A percentile compares a stretch with the other conserved stretches of the same genome.
Conservation (phyloP, 345 rosid species). For the Camelina laxa region DNA sequence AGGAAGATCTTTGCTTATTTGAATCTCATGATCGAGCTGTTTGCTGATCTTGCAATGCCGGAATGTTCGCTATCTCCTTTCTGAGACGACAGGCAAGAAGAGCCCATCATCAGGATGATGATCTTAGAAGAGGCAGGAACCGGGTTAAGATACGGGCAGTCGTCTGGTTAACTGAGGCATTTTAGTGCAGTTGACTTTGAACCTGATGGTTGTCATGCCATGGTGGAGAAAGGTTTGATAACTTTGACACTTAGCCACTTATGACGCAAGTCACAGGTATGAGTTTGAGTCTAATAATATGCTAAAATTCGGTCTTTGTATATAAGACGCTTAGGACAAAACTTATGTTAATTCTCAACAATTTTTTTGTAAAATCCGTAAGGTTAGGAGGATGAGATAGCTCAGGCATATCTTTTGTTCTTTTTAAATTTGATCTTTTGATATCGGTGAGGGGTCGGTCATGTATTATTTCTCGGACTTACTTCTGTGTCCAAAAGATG, state of each 20-base stretch:
- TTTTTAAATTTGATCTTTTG: neutral
- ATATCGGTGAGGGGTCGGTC: neutral
- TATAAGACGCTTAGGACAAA: slow-evolving; percentile 32
- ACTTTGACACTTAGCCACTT: slow-evolving; percentile 8
- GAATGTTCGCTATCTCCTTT: neutral
- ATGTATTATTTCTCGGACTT: slow-evolving; percentile 1
- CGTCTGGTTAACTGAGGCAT: slow-evolving; percentile 13
- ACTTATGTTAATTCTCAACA: slow-evolving; percentile 31
- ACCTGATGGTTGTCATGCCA: slow-evolving; percentile 29
- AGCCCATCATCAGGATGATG: slow-evolving; percentile 11
- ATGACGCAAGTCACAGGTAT: slow-evolving; percentile 30
- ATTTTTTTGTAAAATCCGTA: slow-evolving; percentile 32
- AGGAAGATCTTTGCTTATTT: slow-evolving; percentile 26
- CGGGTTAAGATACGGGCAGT: neutral
- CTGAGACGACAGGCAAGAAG: slow-evolving; percentile 13
- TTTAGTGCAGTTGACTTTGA: slow-evolving; percentile 14
- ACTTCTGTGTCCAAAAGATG: slow-evolving; percentile 11
- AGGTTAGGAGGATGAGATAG: slow-evolving; percentile 19
- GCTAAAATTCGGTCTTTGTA: slow-evolving; percentile 15
- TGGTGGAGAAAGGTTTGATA: slow-evolving; percentile 26
- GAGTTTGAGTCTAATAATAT: slow-evolving; percentile 25
- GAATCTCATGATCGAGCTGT: slow-evolving; percentile 15
- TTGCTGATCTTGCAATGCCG: slow-evolving; percentile 33
- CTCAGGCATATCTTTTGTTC: slow-evolving; percentile 19
- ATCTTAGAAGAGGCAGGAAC: slow-evolving; percentile 23